phyloP scores from a whole-genome alignment of 805 yeast species.

The Suhomyces prunicola region DNA sequence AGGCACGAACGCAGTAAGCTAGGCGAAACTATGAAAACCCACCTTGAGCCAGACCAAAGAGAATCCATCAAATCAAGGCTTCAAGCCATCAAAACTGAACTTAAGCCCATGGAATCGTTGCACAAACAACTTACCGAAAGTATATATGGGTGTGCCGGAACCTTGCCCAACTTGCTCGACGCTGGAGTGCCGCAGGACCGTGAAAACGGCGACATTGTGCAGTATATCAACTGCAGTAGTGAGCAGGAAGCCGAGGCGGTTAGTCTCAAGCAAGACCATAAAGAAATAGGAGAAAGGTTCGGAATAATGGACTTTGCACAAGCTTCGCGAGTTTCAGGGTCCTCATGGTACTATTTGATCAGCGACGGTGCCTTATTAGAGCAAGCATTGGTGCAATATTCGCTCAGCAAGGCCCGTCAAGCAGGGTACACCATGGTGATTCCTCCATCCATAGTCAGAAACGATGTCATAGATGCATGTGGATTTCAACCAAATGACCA shows the following conservation, averaged over 20 bases:
- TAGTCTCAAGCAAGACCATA: conserved; percentile 51
- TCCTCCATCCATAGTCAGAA: conserved; percentile 85
- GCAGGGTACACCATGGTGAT: conserved; percentile 66
- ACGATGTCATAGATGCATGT: conserved; percentile 79
- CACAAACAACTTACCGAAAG: conserved; percentile 28
- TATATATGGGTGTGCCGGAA: conserved; percentile 41
- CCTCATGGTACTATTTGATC: conserved; percentile 82
- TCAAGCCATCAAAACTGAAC: conserved; percentile 19
- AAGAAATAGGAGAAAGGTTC: conserved; percentile 63
- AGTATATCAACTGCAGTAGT: conserved; percentile 50
- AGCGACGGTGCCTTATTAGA: conserved; percentile 88
- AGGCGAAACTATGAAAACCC: conserved; percentile 20
- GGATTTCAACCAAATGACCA: conserved; percentile 93
- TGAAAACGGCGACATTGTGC: conserved; percentile 43
- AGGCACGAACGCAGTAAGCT: conserved; percentile 26
- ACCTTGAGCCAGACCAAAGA: conserved; percentile 2
- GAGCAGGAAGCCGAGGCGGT: conserved; percentile 21
- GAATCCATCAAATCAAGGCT: conserved; percentile 16
- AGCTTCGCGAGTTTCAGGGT: conserved; percentile 75
- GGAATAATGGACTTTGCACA: conserved; percentile 65
- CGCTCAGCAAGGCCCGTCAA: conserved; percentile 60
- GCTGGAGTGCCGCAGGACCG: conserved; percentile 41
- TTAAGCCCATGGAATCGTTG: conserved; percentile 26
- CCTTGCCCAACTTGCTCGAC: conserved; percentile 63
- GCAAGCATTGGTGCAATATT: conserved; percentile 83